Conservation (phyloP, 371 early-diverging fungal genomes). For the Mucor irregularis region DNA sequence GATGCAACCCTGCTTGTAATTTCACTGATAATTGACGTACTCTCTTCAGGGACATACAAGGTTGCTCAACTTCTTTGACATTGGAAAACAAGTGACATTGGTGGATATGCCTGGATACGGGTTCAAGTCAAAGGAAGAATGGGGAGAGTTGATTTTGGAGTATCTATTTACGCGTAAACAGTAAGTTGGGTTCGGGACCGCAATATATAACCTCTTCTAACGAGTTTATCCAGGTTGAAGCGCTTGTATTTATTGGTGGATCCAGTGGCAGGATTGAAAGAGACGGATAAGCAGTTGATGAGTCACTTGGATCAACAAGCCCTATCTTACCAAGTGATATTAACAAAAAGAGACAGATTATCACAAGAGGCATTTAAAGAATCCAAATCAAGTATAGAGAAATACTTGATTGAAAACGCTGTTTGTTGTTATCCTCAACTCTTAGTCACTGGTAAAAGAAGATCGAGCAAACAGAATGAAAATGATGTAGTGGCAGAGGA, state of each 20-base stretch:
- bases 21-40: too few relatives aligned
- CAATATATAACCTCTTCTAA: background rate
- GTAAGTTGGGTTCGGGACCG: constrained; percentile 33
- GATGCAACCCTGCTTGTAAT: background rate
- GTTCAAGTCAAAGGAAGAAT: constrained; percentile 67
- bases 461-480: constrained; percentile 24
- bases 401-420: constrained; percentile 45
- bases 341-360: constrained; percentile 69
- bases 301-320: constrained; percentile 58
- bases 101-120: constrained; percentile 89
- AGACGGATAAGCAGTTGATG: constrained; percentile 62
- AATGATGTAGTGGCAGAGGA: constrained; percentile 24
- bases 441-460: constrained; percentile 38
- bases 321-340: constrained; percentile 60
- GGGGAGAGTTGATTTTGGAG: constrained; percentile 71
- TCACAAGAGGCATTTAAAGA: constrained; percentile 37
- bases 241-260: constrained; percentile 70
- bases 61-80: constrained; percentile 68
- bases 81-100: constrained; percentile 58
- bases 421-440: constrained; percentile 60
- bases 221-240: constrained; percentile 44
- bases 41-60: constrained; percentile 81
- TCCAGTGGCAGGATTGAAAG: constrained; percentile 68
- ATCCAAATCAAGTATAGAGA: constrained; percentile 46
- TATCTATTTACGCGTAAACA: constrained; percentile 60